Base-by-base conservation (phyloP, 495 filamentous ascomycete genomes). In the Penicillium silybi region DNA sequence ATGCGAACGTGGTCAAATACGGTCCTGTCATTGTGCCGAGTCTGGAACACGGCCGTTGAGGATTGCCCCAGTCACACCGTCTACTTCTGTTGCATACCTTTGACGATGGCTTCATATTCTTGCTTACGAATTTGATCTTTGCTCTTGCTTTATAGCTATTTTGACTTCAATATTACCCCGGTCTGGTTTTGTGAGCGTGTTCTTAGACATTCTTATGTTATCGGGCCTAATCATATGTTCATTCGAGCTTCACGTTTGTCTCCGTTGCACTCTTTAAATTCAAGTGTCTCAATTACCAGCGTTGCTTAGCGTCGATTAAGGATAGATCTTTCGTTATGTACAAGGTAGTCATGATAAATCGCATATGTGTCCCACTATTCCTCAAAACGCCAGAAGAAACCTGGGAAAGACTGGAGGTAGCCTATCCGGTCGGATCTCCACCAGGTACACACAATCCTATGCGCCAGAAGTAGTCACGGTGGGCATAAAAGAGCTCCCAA, bases 381-480 rank as follows among this genome's bases (percentile, higher is more conserved):
- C 29, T 3, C 29, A 11, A 32, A 32, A 10, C n/a, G 29, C 29
- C 10, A 32, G 1, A 32, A 15, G 3, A 13, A 0, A 32, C 10
- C 13, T 9, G 16, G 3, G 2, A 18, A 39, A 39, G 37, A 16
- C 16, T 19, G 4, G 4, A 7, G 4, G 6, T 27, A 37, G 4
- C 11, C 25, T 44, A 61, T 19, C 61, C 62, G 20, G 63, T 67
- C 23, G 85, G 85, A 69, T 91, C 89, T 2, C 88, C 89, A 4
- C 87, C 87, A 2, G 92, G 92, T 5, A 97, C 74, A 72, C 93
- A 98, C 39, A 97, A 70, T 0, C 93, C 93, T 52, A 98, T 61
- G 27, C 93, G 72, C 87, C 90, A 93, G 66, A 98, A 98, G 63
- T 98, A 98, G 69, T 98, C 93, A 46, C 93, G 76, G 73, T 98